phyloP scores from a whole-genome alignment of 306 rosid species.

The Psophocarpus tetragonolobus region DNA sequence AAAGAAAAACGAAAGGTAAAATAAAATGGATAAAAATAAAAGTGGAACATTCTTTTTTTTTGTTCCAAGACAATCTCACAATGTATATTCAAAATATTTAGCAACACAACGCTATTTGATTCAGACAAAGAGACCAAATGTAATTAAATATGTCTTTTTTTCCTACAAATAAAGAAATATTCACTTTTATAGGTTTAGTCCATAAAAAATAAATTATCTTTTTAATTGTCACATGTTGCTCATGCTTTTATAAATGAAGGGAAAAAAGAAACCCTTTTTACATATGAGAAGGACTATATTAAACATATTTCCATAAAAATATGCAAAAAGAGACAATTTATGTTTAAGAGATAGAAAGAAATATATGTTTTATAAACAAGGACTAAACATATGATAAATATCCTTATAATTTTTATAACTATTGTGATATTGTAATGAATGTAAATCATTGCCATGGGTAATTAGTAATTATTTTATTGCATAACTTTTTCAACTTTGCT shows the following conservation, averaged over 20 bases:
- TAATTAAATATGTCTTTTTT: not conserved
- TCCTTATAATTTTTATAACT: not conserved
- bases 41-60: not conserved
- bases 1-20: slow-evolving; percentile 1
- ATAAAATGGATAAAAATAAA: not conserved
- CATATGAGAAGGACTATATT: not conserved
- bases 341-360: not conserved
- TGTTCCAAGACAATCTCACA: not conserved
- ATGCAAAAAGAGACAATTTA: not conserved
- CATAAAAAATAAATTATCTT: not conserved
- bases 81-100: not conserved
- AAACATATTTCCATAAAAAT: not conserved
- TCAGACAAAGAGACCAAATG: no score
- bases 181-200: not conserved
- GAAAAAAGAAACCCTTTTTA: not conserved
- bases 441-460: not conserved
- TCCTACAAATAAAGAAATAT: not conserved
- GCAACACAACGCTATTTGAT: not conserved
- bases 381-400: not conserved
- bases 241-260: not conserved
- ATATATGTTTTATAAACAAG: not conserved
- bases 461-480: not conserved
- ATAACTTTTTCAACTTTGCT: not conserved
- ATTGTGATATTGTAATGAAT: not conserved
- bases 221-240: not conserved